phyloP scores from a whole-genome alignment of 2,329 filamentous ascomycete species.

The Fusarium hainanense region DNA sequence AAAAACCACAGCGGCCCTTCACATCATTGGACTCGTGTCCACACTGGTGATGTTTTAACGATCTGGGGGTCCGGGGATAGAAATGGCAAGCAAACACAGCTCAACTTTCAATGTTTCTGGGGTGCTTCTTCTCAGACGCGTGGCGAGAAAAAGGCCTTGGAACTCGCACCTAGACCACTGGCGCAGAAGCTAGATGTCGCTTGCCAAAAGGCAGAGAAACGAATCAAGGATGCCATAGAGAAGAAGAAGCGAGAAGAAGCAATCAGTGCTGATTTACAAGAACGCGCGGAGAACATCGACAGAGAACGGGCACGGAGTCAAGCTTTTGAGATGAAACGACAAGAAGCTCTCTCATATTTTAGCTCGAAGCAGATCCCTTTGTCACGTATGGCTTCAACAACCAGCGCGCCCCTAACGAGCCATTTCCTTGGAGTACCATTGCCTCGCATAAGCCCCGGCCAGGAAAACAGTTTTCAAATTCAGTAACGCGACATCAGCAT shows the following conservation, averaged over 20 bases:
- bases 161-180: conserved; percentile 53
- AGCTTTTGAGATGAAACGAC: conserved; percentile 61
- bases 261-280: conserved; percentile 58
- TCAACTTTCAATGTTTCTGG: conserved; percentile 67
- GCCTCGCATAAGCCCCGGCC: conserved; percentile 42
- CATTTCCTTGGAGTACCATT: conserved; percentile 31
- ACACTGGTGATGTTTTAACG: conserved; percentile 80
- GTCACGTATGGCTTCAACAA: conserved; percentile 49
- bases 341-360: conserved; percentile 58
- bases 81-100: conserved; percentile 55
- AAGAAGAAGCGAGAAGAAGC: conserved; percentile 56
- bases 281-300: conserved; percentile 56
- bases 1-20: conserved; percentile 67
- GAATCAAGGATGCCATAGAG: conserved; percentile 55
- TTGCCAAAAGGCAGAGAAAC: conserved; percentile 59
- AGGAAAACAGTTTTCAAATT: conserved; percentile 27
- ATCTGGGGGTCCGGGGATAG: conserved; percentile 69
- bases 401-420: conserved; percentile 40
- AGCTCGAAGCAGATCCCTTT: conserved; percentile 42
- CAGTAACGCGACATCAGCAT: conserved; percentile 6
- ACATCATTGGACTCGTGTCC: conserved; percentile 73
- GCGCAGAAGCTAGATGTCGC: conserved; percentile 62
- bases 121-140: conserved; percentile 63
- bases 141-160: conserved; percentile 42
- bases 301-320: conserved; percentile 62